Percentiles rank a stretch among this genome's conserved stretches.
phyloP scores from a whole-genome alignment of 176 grass and related monocot species.

The Zoysia japonica region DNA sequence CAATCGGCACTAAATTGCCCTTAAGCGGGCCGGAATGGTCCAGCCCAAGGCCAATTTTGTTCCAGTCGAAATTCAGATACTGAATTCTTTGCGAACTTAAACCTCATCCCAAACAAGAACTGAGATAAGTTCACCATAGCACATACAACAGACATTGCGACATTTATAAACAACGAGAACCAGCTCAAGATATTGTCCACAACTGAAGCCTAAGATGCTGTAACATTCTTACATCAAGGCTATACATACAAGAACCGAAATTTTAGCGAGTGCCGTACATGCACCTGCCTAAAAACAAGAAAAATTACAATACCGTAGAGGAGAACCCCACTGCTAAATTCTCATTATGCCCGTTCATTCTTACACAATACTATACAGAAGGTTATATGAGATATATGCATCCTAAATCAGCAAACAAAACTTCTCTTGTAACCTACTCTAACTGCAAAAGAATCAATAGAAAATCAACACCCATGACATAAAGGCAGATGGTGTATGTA shows the following conservation, averaged over 20 bases:
- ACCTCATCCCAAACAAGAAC: background rate
- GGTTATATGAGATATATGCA: background rate
- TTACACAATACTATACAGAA: slow-evolving; percentile 40
- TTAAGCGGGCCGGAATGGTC: background rate
- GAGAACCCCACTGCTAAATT: background rate
- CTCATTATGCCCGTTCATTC: background rate
- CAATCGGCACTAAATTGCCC: no score
- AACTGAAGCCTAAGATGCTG: background rate
- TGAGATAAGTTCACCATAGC: background rate
- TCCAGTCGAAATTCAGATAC: background rate
- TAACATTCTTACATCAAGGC: slow-evolving; percentile 13
- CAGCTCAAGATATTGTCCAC: background rate
- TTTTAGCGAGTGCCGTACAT: background rate
- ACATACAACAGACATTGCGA: background rate
- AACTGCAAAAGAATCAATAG: slow-evolving; percentile 8
- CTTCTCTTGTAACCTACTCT: slow-evolving; percentile 4
- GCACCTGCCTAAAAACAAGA: background rate
- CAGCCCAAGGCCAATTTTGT: background rate
- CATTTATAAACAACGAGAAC: background rate
- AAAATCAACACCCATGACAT: background rate
- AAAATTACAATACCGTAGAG: background rate
- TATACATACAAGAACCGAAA: slow-evolving; percentile 15
- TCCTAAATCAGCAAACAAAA: slow-evolving; percentile 27
- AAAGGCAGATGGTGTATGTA: slow-evolving; percentile 16
- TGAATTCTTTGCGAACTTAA: background rate